phyloP scores from a whole-genome alignment of 441 rosid genomes.

The Populus hybrid region DNA sequence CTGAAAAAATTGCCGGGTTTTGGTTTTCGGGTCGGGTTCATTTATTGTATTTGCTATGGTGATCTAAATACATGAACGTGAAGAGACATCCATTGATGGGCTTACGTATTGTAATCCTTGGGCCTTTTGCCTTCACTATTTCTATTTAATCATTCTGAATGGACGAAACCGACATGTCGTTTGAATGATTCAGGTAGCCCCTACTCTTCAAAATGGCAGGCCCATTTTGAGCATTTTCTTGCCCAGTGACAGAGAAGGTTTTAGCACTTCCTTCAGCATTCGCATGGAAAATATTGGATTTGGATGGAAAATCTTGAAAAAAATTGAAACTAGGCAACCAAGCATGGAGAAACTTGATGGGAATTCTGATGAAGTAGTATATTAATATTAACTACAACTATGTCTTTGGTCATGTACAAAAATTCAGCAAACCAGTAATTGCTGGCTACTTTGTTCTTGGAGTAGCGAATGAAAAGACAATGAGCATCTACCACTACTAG shows the following conservation, averaged over 20 bases:
- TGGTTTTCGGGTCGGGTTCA: neutral
- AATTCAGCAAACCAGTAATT: neutral
- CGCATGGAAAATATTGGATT: neutral
- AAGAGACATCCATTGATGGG: neutral
- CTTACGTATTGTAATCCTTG: neutral
- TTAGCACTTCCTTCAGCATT: neutral
- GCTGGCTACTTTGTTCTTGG: neutral
- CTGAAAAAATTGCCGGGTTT: no score
- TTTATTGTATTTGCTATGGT: neutral
- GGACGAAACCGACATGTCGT: neutral
- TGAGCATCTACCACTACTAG: neutral
- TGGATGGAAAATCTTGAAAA: neutral
- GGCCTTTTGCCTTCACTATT: neutral
- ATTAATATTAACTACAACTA: neutral
- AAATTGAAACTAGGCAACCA: neutral
- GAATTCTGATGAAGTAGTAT: neutral
- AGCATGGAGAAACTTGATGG: neutral
- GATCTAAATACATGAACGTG: no score
- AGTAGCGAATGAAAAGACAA: neutral
- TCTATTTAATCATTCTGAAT: neutral
- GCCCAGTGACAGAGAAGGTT: neutral
- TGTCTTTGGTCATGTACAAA: neutral
- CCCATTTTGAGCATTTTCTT: neutral
- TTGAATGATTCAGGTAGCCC: neutral
- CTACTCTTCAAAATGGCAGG: neutral